Evolutionary conservation across 495 filamentous ascomycete genomes (phyloP), one percentile per base, ranked within the genome.

Genomic region (Lophiostoma macrostomum): DNA sequence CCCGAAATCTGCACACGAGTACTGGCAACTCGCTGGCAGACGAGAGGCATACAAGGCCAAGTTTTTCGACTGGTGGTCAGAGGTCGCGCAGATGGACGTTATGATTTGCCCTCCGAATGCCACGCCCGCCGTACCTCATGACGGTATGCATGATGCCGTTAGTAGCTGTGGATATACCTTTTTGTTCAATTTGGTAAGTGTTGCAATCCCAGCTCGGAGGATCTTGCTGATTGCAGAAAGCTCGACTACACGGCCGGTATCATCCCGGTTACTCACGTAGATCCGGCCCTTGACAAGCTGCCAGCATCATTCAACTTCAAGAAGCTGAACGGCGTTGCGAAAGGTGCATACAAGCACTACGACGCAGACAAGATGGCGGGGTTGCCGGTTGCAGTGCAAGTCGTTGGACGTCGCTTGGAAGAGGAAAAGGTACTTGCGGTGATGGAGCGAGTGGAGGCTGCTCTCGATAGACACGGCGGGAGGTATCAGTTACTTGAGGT

Each of bases 131-230:
- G 80, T 96, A 13, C 91, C 90, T 1, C 88, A 91, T 66, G 80
- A 84, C 35, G 91, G 82, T 4, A 96, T 95, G 89, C 80, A 80
- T 56, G 80, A 88, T 52, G 89, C 88, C 0, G 87, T 96, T 32
- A 85, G 83, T 47, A 87, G 83, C 32, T 98, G 93, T 62, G 91
- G 90, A 2, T 97, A 98, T 67, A 96, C 91, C 0, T 96, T 98
- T 66, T 72, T 98, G 47, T 98, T 91, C 76, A 98, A 96, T 63
- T 50, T 96, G 57, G 84, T 83, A 70, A 67, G 76, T 43, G 1
- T 7, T 39, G 3, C 20, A 25, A 1, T 3, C 3, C 29, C 12
- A 40, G 8, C 1, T 6, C 19, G 1, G 12, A 11, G 3, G 13
- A n/a, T 29, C 19, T 13, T 0, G 14, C 54, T 41, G 29, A 55